Conservation (phyloP, 768 basidiomycete species). For the Jaapia argillacea region DNA sequence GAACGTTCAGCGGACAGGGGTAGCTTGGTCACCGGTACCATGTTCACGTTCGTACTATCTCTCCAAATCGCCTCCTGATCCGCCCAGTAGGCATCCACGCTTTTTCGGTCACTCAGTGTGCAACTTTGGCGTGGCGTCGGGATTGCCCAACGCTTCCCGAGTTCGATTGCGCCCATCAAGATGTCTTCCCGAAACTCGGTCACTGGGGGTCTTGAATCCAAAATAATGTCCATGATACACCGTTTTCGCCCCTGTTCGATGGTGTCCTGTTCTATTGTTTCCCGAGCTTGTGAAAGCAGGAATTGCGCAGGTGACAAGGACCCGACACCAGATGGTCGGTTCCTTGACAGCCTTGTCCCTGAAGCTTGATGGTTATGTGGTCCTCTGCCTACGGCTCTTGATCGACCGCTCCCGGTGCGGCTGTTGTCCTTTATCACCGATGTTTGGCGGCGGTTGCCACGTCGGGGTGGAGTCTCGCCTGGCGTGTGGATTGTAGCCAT, state of each 20-base stretch:
- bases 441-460: no score
- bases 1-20: no score
- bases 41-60: conserved; percentile 4
- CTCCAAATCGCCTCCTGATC: conserved; percentile 20
- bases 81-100: conserved; percentile 27
- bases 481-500: no score
- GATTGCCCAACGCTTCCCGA: conserved; percentile 5
- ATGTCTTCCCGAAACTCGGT: conserved; percentile 19
- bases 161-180: conserved; percentile 19
- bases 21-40: no score
- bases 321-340: no score
- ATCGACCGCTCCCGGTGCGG: no score
- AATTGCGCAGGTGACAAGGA: conserved; percentile 8
- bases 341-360: no score
- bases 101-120: conserved; percentile 18
- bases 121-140: conserved; percentile 10
- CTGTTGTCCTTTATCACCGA: no score
- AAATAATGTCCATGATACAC: conserved; percentile 37
- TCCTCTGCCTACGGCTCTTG: no score
- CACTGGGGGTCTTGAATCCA: conserved; percentile 27
- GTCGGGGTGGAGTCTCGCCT: no score
- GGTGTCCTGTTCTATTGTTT: conserved; percentile 16
- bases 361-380: no score
- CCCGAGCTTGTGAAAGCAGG: conserved; percentile 12
- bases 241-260: conserved; percentile 21